Evolutionary conservation across 176 grass and related monocot species (phyloP), one percentile per base, ranked within the genome.

Genomic region (Secale cereale): DNA sequence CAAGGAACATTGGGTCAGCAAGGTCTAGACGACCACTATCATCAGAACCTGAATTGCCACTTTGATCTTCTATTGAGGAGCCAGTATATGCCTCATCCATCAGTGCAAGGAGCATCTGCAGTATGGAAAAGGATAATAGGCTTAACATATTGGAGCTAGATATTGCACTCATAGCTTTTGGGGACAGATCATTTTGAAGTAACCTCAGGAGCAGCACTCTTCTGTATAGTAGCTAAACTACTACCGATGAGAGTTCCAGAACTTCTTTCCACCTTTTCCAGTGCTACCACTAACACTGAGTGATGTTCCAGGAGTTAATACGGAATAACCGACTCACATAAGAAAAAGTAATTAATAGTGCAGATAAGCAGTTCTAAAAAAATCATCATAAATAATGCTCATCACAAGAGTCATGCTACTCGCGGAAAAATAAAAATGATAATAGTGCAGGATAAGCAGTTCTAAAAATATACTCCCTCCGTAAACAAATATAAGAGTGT

Each of bases 41-140:
- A 84, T 94, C 91, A 72, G 90, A 90, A 56, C 93, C 96, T 82
- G 90, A 84, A 75, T 90, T 87, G n/a, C 82, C 88, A 36, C 83
- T 87, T 62, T 81, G 61, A 87, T 91, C 91, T 90, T 95, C 96
- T 86, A 98, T 91, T 68, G 91, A 71, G 31, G 91, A 95, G 80
- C 96, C 93, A 76, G 91, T 98, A 83, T 98, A 98, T 81, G 96
- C 96, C 84, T 95, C 96, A 69, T 98, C 93, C 96, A 95, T 98
- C 31, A 98, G 82, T 67, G 93, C 93, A 87, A 98, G 91, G 56
- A 98, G 86, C 91, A 98, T 98, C 96, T 98, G 80, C 2, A 31
- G 10, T 46, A 54, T 26, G 87, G 39, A 85, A 48, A 83, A 56
- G 1, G 31, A 87, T 48, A 86, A 59, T 39, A 46, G 25, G 22